These are phyloP conservation scores for Cordyceps cateniannulata DNA, from an alignment of 2,329 filamentous ascomycete species.

Conservation along the genomic window DNA sequence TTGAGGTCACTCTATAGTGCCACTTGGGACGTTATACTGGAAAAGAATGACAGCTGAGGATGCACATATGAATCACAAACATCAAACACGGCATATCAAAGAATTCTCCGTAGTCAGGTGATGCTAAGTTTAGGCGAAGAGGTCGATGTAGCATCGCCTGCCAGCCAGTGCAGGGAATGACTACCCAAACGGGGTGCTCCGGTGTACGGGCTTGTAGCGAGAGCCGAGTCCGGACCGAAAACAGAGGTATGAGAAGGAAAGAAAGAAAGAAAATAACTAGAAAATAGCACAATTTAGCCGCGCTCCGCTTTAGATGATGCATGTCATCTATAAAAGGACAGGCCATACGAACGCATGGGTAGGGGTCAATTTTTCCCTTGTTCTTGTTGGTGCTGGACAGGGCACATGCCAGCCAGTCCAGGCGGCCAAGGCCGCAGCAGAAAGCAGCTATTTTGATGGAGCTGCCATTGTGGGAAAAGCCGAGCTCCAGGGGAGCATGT, in stretches of 20 bases:
- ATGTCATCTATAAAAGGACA: neutral
- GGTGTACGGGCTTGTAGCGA: neutral
- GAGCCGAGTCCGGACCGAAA: neutral
- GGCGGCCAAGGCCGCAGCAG: too few relatives aligned
- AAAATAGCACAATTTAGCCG: neutral
- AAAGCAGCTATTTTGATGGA: neutral
- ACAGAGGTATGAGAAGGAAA: too few relatives aligned
- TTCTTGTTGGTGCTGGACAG: neutral
- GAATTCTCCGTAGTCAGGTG: neutral
- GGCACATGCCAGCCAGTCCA: too few relatives aligned
- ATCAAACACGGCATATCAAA: neutral
- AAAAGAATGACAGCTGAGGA: neutral
- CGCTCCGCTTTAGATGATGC: neutral
- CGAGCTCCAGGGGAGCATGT: neutral
- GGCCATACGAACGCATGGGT: slow-evolving; percentile 2
- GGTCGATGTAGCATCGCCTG: neutral
- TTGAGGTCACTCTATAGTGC: neutral
- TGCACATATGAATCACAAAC: neutral
- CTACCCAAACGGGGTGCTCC: neutral
- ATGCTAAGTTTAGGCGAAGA: neutral
- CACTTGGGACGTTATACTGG: neutral
- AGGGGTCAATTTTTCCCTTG: neutral
- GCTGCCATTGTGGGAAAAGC: neutral
- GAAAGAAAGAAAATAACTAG: neutral
- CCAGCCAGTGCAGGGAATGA: neutral